These are phyloP conservation scores for Byssoonygena ceratinophila DNA, from an alignment of 2,329 filamentous ascomycete genomes.

Conservation along the genomic window DNA sequence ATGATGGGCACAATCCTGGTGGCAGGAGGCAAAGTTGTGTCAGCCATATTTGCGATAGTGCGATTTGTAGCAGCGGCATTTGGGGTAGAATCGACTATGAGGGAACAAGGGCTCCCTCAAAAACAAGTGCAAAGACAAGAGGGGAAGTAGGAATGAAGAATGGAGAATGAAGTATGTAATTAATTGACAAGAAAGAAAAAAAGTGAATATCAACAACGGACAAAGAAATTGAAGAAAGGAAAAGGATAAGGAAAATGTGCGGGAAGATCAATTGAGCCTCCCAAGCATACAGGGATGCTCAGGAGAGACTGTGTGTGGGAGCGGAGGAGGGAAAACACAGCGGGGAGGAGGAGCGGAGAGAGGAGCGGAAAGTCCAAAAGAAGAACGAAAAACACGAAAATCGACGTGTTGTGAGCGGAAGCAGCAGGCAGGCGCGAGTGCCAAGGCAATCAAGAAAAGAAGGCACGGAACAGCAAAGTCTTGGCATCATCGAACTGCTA, in stretches of 20 bases:
- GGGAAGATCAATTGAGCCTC: background rate
- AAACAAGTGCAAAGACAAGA: background rate
- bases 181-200: background rate
- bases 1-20: slow-evolving; percentile 37
- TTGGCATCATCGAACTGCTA: background rate
- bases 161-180: background rate
- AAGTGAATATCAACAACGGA: background rate
- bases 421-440: background rate
- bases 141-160: background rate
- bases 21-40: slow-evolving; percentile 23
- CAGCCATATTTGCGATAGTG: slow-evolving; percentile 30
- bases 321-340: background rate
- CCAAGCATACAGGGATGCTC: background rate
- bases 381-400: background rate
- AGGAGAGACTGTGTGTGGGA: background rate
- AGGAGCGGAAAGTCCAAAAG: background rate
- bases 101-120: slow-evolving; percentile 10
- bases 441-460: background rate
- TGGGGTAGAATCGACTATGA: slow-evolving; percentile 10
- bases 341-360: background rate
- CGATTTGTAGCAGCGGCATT: slow-evolving; percentile 27
- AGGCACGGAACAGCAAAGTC: background rate
- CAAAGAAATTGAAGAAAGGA: background rate
- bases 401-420: background rate
- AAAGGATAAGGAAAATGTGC: background rate